These are phyloP conservation scores for Talaromyces sp. DNA, from an alignment of 2,329 filamentous ascomycete genomes.

Conservation along the genomic window DNA sequence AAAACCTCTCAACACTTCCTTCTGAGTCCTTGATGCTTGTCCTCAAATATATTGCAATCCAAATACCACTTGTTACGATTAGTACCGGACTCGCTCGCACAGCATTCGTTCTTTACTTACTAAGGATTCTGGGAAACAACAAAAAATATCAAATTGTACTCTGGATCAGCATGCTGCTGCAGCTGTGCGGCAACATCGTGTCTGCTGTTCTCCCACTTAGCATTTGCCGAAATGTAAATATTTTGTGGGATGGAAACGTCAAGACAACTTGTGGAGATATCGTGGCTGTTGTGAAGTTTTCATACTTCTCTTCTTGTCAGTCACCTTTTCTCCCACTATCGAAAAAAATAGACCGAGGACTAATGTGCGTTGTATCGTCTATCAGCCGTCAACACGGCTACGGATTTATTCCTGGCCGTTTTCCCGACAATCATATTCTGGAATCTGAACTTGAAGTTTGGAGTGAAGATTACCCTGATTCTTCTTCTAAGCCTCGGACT, in stretches of 20 bases:
- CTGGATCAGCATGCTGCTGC: conserved; percentile 14
- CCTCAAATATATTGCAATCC: not conserved
- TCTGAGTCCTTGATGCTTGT: not conserved
- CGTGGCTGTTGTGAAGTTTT: not conserved
- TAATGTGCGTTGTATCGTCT: conserved; percentile 6
- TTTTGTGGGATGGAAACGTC: not conserved
- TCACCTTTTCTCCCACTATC: not conserved
- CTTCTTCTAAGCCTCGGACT: conserved; percentile 24
- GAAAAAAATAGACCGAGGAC: not conserved
- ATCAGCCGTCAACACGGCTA: conserved; percentile 22
- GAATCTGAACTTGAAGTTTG: conserved; percentile 24
- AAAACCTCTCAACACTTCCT: not conserved
- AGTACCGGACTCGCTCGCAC: conserved; percentile 16
- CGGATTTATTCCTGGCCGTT: conserved; percentile 24
- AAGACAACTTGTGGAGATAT: not conserved
- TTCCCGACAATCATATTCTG: conserved; percentile 26
- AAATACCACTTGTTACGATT: conserved; percentile 16
- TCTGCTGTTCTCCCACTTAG: not conserved
- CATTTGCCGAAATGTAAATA: not conserved
- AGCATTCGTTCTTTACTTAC: conserved; percentile 20
- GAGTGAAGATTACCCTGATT: conserved; percentile 24
- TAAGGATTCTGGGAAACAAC: conserved; percentile 15
- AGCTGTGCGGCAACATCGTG: conserved; percentile 17
- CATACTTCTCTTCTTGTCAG: not conserved
- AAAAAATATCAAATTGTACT: conserved; percentile 13